Evolutionary conservation across 106 monocot species (phyloP).

Genomic region (Phalaenopsis aphrodite): DNA sequence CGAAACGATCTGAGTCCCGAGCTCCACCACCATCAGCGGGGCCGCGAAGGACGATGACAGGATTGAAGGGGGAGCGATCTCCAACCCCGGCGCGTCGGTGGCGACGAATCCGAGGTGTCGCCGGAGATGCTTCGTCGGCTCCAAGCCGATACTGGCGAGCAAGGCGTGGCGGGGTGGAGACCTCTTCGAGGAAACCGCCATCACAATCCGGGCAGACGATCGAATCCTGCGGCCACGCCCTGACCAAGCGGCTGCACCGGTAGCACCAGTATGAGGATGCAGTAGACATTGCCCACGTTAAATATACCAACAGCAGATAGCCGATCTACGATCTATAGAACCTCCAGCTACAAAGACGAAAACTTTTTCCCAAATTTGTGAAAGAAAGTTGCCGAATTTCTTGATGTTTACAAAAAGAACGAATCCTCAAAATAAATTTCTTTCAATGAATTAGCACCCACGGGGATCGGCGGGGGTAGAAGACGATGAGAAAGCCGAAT

Average conservation of each 20-base stretch:
- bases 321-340: neutral
- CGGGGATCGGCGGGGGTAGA: neutral
- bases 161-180: conserved; percentile 13
- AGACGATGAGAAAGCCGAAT: no score
- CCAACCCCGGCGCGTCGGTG: conserved; percentile 12
- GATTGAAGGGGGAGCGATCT: conserved; percentile 45
- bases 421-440: neutral
- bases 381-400: neutral
- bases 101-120: conserved; percentile 13
- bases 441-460: neutral
- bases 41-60: conserved; percentile 61
- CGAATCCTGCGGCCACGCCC: conserved; percentile 20
- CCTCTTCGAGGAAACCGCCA: conserved; percentile 55
- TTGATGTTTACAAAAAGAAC: neutral
- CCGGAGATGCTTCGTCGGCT: neutral
- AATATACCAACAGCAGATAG: neutral
- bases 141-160: neutral
- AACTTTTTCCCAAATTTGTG: neutral
- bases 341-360: neutral
- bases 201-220: conserved; percentile 54
- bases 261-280: conserved; percentile 73
- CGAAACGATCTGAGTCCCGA: conserved; percentile 22
- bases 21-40: conserved; percentile 4
- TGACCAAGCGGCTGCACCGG: conserved; percentile 45
- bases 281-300: neutral